These are phyloP conservation scores for Aurinia saxatilis DNA, from an alignment of 345 rosid species.

Conservation along the genomic window DNA sequence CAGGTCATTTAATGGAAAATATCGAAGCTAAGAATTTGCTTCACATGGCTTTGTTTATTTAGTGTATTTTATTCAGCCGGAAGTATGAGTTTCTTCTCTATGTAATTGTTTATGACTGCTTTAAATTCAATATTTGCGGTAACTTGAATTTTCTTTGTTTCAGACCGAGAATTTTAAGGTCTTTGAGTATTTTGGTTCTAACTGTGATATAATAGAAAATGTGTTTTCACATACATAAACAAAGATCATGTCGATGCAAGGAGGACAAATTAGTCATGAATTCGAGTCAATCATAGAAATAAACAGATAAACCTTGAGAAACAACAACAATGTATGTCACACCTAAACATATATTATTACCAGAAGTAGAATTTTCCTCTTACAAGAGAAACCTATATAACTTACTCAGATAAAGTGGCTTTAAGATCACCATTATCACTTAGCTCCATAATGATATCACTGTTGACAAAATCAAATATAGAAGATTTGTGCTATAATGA, in stretches of 20 bases:
- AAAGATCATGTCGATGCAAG: neutral
- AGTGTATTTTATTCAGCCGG: too few relatives aligned
- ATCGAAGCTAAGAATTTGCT: too few relatives aligned
- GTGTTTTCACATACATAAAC: neutral
- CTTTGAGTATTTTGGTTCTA: neutral
- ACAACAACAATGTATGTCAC: conserved; percentile 10
- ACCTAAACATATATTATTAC: conserved; percentile 7
- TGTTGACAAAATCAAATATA: too few relatives aligned
- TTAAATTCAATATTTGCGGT: too few relatives aligned
- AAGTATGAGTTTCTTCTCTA: too few relatives aligned
- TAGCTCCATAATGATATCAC: conserved; percentile 84
- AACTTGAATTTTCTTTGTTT: neutral
- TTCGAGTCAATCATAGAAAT: conserved; percentile 3
- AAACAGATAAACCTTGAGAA: conserved; percentile 12
- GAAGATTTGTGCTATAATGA: too few relatives aligned
- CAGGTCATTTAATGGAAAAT: too few relatives aligned
- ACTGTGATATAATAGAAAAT: neutral
- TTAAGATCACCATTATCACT: conserved; percentile 61
- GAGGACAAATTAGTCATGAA: neutral
- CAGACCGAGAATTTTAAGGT: neutral
- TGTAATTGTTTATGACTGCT: too few relatives aligned
- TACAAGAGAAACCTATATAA: neutral
- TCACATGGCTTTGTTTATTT: too few relatives aligned
- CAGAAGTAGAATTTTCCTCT: neutral
- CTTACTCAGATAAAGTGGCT: conserved; percentile 65